These are phyloP conservation scores for Yamadazyma atmosphaerica DNA, from an alignment of 1,139 yeast genomes.

Conservation along the genomic window DNA sequence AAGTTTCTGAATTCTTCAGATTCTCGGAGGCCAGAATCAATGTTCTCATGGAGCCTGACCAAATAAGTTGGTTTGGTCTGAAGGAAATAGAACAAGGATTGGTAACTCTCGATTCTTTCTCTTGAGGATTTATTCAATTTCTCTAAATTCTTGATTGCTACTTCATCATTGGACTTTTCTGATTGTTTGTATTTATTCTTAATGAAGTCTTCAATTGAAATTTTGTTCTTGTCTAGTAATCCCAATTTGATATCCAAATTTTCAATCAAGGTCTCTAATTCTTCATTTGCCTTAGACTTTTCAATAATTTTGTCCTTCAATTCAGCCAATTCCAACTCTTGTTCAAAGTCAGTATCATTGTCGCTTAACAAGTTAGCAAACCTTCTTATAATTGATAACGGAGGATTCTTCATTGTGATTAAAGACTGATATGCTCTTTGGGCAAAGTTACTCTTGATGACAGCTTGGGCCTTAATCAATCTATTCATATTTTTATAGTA, in stretches of 20 bases:
- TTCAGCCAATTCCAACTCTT: conserved; percentile 70
- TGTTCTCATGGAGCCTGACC: conserved; percentile 45
- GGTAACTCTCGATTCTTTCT: conserved; percentile 61
- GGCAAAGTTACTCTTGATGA: conserved; percentile 65
- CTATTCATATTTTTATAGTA: conserved; percentile 56
- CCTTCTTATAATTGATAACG: conserved; percentile 70
- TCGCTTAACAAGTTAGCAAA: conserved; percentile 79
- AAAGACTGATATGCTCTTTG: conserved; percentile 75
- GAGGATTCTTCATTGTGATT: conserved; percentile 71
- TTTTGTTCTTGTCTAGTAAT: conserved; percentile 72
- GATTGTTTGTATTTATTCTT: conserved; percentile 50
- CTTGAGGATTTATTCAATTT: conserved; percentile 37
- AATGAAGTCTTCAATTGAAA: conserved; percentile 73
- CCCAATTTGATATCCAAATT: conserved; percentile 83
- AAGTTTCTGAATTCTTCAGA: conserved; percentile 29
- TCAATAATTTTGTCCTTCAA: conserved; percentile 66
- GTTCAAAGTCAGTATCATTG: conserved; percentile 71
- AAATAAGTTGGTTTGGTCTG: conserved; percentile 85
- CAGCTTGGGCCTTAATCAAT: conserved; percentile 73
- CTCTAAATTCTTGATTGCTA: conserved; percentile 25
- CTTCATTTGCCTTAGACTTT: conserved; percentile 63
- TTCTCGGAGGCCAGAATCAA: conserved; percentile 21
- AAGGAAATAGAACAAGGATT: conserved; percentile 73
- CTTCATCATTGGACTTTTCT: conserved; percentile 16
- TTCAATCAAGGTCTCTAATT: conserved; percentile 70